Evolutionary conservation across 495 filamentous ascomycete species (phyloP).

Genomic region (Glutinoglossum americanum): DNA sequence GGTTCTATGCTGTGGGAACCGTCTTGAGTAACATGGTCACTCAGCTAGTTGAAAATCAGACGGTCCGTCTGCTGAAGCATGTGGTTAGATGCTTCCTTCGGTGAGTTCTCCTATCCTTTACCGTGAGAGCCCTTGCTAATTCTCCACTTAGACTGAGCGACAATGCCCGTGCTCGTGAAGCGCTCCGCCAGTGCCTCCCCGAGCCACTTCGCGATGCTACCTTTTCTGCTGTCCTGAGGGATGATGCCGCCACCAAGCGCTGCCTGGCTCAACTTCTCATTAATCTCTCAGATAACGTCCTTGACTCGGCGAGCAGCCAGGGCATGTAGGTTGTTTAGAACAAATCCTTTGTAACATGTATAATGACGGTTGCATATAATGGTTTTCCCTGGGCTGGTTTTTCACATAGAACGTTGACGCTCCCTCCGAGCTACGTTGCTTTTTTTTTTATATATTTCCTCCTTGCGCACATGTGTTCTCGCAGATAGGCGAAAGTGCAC

Average conservation of each 20-base stretch:
- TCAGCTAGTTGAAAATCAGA: slow-evolving; percentile 93
- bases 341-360: background rate
- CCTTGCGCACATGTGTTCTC: background rate
- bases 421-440: background rate
- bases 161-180: slow-evolving; percentile 88
- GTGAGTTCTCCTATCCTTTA: slow-evolving; percentile 25
- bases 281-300: slow-evolving; percentile 85
- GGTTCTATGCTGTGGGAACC: slow-evolving; percentile 97
- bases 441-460: background rate
- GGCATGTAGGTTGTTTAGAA: slow-evolving; percentile 1
- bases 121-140: background rate
- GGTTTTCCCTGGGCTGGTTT: background rate
- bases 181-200: slow-evolving; percentile 86
- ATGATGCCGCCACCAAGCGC: slow-evolving; percentile 94
- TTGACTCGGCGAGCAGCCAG: slow-evolving; percentile 23
- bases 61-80: slow-evolving; percentile 86
- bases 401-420: background rate
- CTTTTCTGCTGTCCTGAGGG: slow-evolving; percentile 86
- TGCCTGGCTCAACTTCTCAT: slow-evolving; percentile 92
- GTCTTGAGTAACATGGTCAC: slow-evolving; percentile 98
- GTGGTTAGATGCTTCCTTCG: slow-evolving; percentile 93
- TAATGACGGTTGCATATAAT: background rate
- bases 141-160: slow-evolving; percentile 53
- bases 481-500: background rate
- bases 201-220: slow-evolving; percentile 93